Percentiles rank a stretch among this genome's conserved stretches.
Conservation (phyloP, 441 rosid genomes). For the Pelargonium cotyledonis region DNA sequence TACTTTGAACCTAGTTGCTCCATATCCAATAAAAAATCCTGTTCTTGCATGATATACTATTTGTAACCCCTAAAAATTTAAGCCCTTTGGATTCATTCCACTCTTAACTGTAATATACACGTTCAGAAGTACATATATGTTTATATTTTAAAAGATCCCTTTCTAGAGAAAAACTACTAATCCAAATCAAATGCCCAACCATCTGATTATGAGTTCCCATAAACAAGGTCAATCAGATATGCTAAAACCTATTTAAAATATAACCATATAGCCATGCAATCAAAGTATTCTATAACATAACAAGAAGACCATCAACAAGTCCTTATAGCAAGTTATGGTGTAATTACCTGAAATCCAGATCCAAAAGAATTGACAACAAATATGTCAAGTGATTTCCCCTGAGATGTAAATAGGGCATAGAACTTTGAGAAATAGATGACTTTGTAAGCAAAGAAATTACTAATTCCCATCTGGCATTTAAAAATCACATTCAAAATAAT, state of each 20-base stretch:
- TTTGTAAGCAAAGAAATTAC: slow-evolving; percentile 11
- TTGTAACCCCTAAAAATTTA: too few relatives aligned
- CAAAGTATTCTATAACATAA: background rate
- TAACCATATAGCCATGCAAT: background rate
- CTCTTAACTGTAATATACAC: too few relatives aligned
- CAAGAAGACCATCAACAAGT: slow-evolving; percentile 8
- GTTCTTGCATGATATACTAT: too few relatives aligned
- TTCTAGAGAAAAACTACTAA: background rate
- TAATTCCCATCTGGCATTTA: too few relatives aligned
- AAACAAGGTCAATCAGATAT: background rate
- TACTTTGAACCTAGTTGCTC: too few relatives aligned
- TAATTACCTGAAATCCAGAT: slow-evolving; percentile 86
- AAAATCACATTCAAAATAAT: slow-evolving; percentile 1
- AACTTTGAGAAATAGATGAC: slow-evolving; percentile 13
- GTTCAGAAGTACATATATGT: too few relatives aligned
- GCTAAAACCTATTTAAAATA: background rate
- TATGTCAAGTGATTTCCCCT: slow-evolving; percentile 86
- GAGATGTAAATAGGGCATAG: slow-evolving; percentile 20
- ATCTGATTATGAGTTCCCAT: background rate
- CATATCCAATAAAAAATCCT: too few relatives aligned
- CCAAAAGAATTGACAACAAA: slow-evolving; percentile 90
- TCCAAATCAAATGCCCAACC: background rate
- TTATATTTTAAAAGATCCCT: background rate
- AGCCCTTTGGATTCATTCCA: too few relatives aligned
- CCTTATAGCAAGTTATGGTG: slow-evolving; percentile 8